Base-by-base conservation (phyloP, 192 early-diverging fungal genomes). In the Geranomyces michiganensis region DNA sequence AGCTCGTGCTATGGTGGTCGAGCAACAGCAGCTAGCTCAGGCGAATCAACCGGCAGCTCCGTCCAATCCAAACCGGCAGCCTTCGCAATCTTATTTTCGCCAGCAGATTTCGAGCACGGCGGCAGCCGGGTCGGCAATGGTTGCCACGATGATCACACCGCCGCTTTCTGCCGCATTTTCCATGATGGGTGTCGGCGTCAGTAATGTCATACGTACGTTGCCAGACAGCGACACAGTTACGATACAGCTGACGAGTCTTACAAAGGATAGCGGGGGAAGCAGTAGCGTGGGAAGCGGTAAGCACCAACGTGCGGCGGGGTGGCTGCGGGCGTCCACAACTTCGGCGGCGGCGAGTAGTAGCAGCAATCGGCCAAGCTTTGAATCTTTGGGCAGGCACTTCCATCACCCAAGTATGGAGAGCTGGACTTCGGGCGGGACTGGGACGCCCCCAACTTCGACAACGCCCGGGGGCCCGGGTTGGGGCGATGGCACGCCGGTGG, bases 161-260 rank as follows among this genome's bases (percentile, higher is more conserved):
- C 43, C 68, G 21, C 27, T 70, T 0, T 29, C 56, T 17, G 48
- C 68, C 19, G 68, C 68, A 22, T 70, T 70, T 41, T 70, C 68
- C 14, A 56, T 51, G 55, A 60, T 70, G 55, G 68, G 68, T 9
- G 58, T 70, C 15, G 56, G 32, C 17, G 68, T 70, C 15, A 70
- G 68, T 26, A 70, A 61, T 32, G 31, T 70, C 22, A 41, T 10
- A 27, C 55, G 43, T 8, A n/a, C 6, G 41, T 36, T 12, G 14
- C 55, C 56, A 21, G 24, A 56, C 7, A 70, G 31, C 32, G 68
- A 56, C 26, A 70, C 68, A 12, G 58, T 70, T 19, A 56, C 56
- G n/a, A 21, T 70, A 22, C 68, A 70, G 41, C 36, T 70, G 21
- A 70, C 68, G n/a, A 70, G 68, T 60, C 27, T 45, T 21, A n/a